These are phyloP conservation scores for Trypanosoma cruzi DNA, from an alignment of 208 protist genomes.

Conservation along the genomic window DNA sequence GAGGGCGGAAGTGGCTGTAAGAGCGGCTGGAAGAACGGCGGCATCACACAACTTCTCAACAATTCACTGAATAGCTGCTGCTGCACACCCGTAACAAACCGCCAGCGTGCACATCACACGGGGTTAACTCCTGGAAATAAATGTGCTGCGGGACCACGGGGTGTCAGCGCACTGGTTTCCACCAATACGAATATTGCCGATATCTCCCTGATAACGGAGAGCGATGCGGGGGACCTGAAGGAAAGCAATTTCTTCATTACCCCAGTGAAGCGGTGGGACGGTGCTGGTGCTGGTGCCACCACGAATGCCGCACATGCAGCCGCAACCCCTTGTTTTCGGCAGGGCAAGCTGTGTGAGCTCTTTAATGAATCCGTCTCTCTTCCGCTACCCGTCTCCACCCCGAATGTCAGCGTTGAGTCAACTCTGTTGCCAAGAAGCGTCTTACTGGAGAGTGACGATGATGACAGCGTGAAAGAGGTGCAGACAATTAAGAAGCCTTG, in stretches of 20 bases:
- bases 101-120: slow-evolving; percentile 13
- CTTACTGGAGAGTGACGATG: slow-evolving; percentile 52
- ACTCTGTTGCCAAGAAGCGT: slow-evolving; percentile 16
- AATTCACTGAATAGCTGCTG: slow-evolving; percentile 4
- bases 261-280: not conserved
- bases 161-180: not conserved
- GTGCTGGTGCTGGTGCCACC: not conserved
- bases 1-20: not conserved
- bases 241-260: slow-evolving; percentile 8
- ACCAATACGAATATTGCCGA: slow-evolving; percentile 3
- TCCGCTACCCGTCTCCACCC: not conserved
- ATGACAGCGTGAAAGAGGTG: slow-evolving; percentile 16
- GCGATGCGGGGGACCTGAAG: slow-evolving; percentile 10
- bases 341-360: slow-evolving; percentile 5
- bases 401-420: slow-evolving; percentile 12
- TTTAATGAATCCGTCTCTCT: slow-evolving; percentile 13
- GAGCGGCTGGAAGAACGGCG: not conserved
- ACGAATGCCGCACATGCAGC: not conserved
- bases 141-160: not conserved
- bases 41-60: slow-evolving; percentile 7
- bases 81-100: slow-evolving; percentile 22
- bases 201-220: slow-evolving; percentile 6
- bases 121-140: slow-evolving; percentile 34
- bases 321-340: not conserved
- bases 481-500: not conserved